Evolutionary conservation across 208 protist species (phyloP).

Genomic region (Leishmania gerbilli): DNA sequence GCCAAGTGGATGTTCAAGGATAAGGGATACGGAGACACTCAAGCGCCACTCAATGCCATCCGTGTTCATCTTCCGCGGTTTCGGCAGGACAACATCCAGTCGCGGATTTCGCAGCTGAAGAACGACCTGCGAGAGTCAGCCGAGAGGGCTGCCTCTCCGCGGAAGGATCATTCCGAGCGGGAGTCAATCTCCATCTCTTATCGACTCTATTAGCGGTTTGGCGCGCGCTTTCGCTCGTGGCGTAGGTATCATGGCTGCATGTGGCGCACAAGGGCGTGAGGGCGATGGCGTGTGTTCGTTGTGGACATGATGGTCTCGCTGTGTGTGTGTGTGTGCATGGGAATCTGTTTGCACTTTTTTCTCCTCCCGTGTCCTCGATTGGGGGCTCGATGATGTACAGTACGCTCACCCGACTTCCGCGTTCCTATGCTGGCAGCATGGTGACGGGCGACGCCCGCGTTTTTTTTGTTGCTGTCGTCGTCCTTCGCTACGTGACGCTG

Average conservation of each 20-base stretch:
- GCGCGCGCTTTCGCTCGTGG: not conserved
- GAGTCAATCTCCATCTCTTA: slow-evolving; percentile 69
- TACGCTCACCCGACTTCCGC: not conserved
- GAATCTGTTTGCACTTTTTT: not conserved
- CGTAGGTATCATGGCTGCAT: not conserved
- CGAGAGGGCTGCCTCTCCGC: not conserved
- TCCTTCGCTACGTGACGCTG: too few species aligned
- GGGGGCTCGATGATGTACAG: not conserved
- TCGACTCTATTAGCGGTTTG: slow-evolving; percentile 53
- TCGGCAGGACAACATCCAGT: slow-evolving; percentile 49
- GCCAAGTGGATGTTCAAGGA: slow-evolving; percentile 94
- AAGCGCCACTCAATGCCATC: slow-evolving; percentile 73
- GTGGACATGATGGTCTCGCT: not conserved
- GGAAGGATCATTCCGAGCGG: slow-evolving; percentile 13
- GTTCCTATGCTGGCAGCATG: not conserved
- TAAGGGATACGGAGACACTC: slow-evolving; percentile 72
- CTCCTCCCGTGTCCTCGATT: not conserved
- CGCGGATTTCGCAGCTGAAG: slow-evolving; percentile 45
- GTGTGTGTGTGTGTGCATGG: not conserved
- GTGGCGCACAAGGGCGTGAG: not conserved
- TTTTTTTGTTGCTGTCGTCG: too few species aligned
- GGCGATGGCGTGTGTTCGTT: not conserved
- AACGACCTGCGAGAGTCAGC: slow-evolving; percentile 39
- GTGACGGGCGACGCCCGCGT: not conserved
- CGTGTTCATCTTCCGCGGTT: slow-evolving; percentile 82